phyloP scores from a whole-genome alignment of 495 filamentous ascomycete genomes.

The Lophiostoma macrostomum region DNA sequence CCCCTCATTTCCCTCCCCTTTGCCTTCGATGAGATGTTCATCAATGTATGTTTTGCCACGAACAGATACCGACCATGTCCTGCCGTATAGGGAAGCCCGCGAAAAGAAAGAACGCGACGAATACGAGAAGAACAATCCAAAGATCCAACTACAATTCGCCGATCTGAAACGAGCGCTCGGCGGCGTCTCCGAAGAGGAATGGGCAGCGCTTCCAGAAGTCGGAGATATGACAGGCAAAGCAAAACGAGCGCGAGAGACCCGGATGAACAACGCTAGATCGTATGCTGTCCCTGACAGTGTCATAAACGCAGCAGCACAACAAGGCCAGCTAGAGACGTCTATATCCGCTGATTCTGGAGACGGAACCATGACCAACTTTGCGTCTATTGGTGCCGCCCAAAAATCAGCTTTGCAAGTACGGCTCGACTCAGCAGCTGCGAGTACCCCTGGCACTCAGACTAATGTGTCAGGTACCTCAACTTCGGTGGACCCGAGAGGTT shows the following conservation, averaged over 20 bases:
- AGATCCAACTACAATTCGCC: conserved; percentile 97
- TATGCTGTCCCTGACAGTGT: conserved; percentile 98
- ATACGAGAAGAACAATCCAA: conserved; percentile 94
- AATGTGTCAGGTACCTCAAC: conserved; percentile 71
- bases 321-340: conserved; percentile 77
- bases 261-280: conserved; percentile 66
- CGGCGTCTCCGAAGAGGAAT: conserved; percentile 89
- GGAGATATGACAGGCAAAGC: conserved; percentile 93
- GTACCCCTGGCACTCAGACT: conserved; percentile 63
- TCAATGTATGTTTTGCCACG: conserved; percentile 40
- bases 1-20: conserved; percentile 15
- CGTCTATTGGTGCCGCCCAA: conserved; percentile 92
- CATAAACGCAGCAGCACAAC: conserved; percentile 76
- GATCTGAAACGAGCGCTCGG: conserved; percentile 88
- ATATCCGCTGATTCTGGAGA: conserved; percentile 57
- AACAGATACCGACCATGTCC: conserved; percentile 79
- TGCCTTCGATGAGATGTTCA: conserved; percentile 26
- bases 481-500: conserved; percentile 92
- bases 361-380: conserved; percentile 94
- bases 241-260: conserved; percentile 74
- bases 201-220: conserved; percentile 92
- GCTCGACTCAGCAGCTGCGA: conserved; percentile 79
- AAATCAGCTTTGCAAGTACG: conserved; percentile 90
- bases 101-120: conserved; percentile 88
- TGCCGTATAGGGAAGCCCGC: conserved; percentile 85